These are phyloP conservation scores for Cystobasidium onofrii DNA, from an alignment of 768 basidiomycete genomes.

Conservation along the genomic window DNA sequence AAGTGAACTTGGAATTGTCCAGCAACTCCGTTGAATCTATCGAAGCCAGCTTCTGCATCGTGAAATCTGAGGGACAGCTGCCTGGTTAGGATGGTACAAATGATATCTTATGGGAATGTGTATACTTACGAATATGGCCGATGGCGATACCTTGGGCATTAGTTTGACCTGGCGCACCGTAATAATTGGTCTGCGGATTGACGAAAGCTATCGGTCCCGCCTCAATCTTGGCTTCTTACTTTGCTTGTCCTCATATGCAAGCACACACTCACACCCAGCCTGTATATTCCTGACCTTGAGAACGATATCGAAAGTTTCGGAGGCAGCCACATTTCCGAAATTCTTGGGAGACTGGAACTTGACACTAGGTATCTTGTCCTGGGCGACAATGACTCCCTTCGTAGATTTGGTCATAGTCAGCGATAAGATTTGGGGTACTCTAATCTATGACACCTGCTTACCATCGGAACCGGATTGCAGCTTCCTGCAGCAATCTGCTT, in stretches of 20 bases:
- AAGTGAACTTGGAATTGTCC: conserved; percentile 53
- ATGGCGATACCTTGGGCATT: conserved; percentile 53
- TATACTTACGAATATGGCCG: conserved; percentile 44
- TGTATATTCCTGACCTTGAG: conserved; percentile 48
- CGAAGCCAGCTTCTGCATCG: conserved; percentile 51
- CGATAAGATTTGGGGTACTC: background rate
- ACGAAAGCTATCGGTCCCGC: conserved; percentile 56
- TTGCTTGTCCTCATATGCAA: too few species aligned
- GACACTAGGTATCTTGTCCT: conserved; percentile 50
- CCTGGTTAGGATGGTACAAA: too few species aligned
- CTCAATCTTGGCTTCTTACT: too few species aligned
- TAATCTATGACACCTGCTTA: background rate
- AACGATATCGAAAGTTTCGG: conserved; percentile 52
- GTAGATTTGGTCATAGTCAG: background rate
- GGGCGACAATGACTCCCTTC: conserved; percentile 52
- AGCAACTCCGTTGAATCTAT: conserved; percentile 51
- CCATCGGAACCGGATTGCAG: conserved; percentile 57
- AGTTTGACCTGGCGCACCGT: conserved; percentile 53
- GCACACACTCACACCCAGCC: conserved; percentile 10
- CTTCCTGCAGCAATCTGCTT: conserved; percentile 53
- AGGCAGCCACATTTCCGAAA: conserved; percentile 49
- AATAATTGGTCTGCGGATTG: conserved; percentile 48
- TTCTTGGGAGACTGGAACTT: conserved; percentile 52
- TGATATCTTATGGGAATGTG: too few species aligned
- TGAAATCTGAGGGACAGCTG: conserved; percentile 42